phyloP scores from a whole-genome alignment of 1,284 basidiomycete species.

The Moniliella sp. region DNA sequence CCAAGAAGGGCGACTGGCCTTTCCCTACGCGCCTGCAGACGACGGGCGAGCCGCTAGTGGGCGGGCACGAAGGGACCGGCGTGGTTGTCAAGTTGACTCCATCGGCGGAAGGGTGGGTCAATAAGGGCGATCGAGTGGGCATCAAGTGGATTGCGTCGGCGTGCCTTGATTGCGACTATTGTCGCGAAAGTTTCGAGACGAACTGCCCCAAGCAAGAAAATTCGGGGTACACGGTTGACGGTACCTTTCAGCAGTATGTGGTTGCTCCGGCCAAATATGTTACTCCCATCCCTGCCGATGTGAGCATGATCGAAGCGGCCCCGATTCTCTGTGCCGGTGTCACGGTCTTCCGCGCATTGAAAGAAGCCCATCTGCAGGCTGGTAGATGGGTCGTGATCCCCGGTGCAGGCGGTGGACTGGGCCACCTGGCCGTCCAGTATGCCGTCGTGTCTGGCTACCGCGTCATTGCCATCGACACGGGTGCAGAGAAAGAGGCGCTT shows the following conservation, averaged over 20 bases:
- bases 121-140: constrained; percentile 58
- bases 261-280: too few relatives aligned
- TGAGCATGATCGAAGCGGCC: too few relatives aligned
- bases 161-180: constrained; percentile 51
- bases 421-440: constrained; percentile 17
- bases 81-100: constrained; percentile 55
- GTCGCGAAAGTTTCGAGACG: constrained; percentile 51
- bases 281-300: too few relatives aligned
- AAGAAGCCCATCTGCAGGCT: constrained; percentile 45
- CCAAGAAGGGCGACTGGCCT: constrained; percentile 30
- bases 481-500: constrained; percentile 52
- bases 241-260: constrained; percentile 67
- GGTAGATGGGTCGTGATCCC: constrained; percentile 63
- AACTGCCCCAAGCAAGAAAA: constrained; percentile 25
- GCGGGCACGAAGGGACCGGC: constrained; percentile 53
- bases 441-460: constrained; percentile 38
- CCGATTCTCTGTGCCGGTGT: constrained; percentile 56
- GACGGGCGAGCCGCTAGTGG: constrained; percentile 45
- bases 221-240: constrained; percentile 47
- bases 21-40: constrained; percentile 15
- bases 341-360: constrained; percentile 64
- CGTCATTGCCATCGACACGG: constrained; percentile 59
- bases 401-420: constrained; percentile 50
- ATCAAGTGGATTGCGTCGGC: constrained; percentile 48
- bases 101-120: constrained; percentile 42